phyloP scores from a whole-genome alignment of 352 stramenopile species.

The Phytophthora tentaculata region DNA sequence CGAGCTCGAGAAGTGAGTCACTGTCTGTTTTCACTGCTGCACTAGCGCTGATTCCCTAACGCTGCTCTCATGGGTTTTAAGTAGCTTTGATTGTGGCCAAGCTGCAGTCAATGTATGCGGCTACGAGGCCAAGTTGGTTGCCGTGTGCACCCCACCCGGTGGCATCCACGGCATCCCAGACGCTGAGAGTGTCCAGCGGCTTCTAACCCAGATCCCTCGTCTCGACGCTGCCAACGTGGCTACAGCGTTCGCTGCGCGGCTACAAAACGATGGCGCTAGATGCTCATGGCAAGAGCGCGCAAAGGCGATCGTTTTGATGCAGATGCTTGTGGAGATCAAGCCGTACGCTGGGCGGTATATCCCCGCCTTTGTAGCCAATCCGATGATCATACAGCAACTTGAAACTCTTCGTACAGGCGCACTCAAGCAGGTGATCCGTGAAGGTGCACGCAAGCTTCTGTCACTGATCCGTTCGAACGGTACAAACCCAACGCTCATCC shows the following conservation, averaged over 20 bases:
- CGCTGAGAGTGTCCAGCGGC: conserved; percentile 46
- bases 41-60: neutral
- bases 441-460: conserved; percentile 59
- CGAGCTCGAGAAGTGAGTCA: conserved; percentile 54
- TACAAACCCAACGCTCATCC: conserved; percentile 42
- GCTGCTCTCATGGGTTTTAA: neutral
- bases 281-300: conserved; percentile 59
- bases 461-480: conserved; percentile 66
- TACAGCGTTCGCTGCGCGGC: conserved; percentile 39
- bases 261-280: conserved; percentile 39
- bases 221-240: conserved; percentile 42
- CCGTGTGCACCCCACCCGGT: conserved; percentile 50
- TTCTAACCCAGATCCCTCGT: conserved; percentile 48
- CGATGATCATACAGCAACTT: conserved; percentile 35
- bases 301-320: conserved; percentile 61
- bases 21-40: neutral
- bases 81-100: conserved; percentile 36
- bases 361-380: conserved; percentile 34
- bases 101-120: conserved; percentile 14
- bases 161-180: conserved; percentile 67
- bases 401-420: conserved; percentile 42
- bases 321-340: conserved; percentile 58
- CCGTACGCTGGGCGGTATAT: conserved; percentile 43
- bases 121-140: conserved; percentile 60
- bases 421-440: conserved; percentile 52